These are phyloP conservation scores for Podospora comata DNA, from an alignment of 495 filamentous ascomycete species.

Conservation along the genomic window DNA sequence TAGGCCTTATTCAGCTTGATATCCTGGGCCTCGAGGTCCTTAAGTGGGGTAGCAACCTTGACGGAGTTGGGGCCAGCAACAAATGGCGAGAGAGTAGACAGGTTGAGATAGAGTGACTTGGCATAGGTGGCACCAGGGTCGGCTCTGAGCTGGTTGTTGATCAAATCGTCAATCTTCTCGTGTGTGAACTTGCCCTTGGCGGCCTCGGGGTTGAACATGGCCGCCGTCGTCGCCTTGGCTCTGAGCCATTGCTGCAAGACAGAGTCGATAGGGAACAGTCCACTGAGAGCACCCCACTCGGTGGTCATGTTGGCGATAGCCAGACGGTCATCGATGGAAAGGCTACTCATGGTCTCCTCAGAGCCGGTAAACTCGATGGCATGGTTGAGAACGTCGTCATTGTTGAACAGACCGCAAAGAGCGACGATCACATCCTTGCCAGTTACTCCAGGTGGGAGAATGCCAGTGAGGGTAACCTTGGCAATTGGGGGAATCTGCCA, in stretches of 20 bases:
- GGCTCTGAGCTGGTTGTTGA: constrained; percentile 62
- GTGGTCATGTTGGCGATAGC: constrained; percentile 95
- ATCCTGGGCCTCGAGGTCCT: constrained; percentile 65
- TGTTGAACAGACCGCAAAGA: constrained; percentile 81
- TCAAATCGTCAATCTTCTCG: constrained; percentile 65
- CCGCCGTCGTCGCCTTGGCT: constrained; percentile 67
- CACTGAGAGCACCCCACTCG: constrained; percentile 85
- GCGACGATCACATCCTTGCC: constrained; percentile 96
- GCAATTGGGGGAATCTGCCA: constrained; percentile 88
- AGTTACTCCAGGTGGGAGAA: constrained; percentile 75
- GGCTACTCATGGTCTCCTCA: constrained; percentile 69
- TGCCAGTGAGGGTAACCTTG: constrained; percentile 71
- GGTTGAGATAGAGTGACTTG: constrained; percentile 72
- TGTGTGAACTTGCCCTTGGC: constrained; percentile 60
- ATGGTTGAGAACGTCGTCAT: constrained; percentile 90
- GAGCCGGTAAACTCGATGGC: constrained; percentile 85
- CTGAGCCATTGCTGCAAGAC: constrained; percentile 73
- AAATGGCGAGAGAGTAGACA: constrained; percentile 80
- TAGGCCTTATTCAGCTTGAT: constrained; percentile 85
- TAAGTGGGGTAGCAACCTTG: constrained; percentile 76
- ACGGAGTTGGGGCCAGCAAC: constrained; percentile 91
- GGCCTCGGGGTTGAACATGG: constrained; percentile 41
- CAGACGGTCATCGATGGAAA: constrained; percentile 74
- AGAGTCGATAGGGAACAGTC: constrained; percentile 75
- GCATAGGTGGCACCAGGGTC: constrained; percentile 79